Evolutionary conservation across 2,329 filamentous ascomycete species (phyloP).

Genomic region (Chrysoporthe deuterocubensis): DNA sequence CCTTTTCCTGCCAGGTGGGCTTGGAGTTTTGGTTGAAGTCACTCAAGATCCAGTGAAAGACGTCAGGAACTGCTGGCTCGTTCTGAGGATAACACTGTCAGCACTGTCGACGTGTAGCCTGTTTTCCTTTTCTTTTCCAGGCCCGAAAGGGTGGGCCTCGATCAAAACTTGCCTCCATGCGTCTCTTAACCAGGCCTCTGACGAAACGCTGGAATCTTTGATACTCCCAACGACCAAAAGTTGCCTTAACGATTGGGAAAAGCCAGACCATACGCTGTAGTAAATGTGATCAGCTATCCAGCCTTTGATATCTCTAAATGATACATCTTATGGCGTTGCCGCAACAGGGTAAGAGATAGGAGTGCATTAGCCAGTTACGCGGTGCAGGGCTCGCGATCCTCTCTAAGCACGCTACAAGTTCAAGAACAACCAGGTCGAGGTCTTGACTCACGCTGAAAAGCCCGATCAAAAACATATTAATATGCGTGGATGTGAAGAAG

Average conservation of each 20-base stretch:
- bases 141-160: background rate
- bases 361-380: too few species aligned
- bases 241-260: constrained; percentile 22
- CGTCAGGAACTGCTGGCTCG: constrained; percentile 32
- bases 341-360: too few species aligned
- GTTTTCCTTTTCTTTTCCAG: background rate
- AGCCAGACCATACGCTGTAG: constrained; percentile 20
- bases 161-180: constrained; percentile 26
- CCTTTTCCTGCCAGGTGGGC: constrained; percentile 30
- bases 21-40: constrained; percentile 33
- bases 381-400: too few species aligned
- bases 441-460: constrained; percentile 29
- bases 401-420: too few species aligned
- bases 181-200: constrained; percentile 25
- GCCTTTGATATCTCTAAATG: too few species aligned
- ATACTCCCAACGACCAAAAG: constrained; percentile 31
- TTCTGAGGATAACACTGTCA: constrained; percentile 10
- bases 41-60: constrained; percentile 39
- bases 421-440: too few species aligned
- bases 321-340: background rate
- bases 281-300: background rate
- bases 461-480: constrained; percentile 33
- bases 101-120: background rate
- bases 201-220: constrained; percentile 32
- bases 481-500: constrained; percentile 35